These are phyloP conservation scores for Fraxinus platypoda DNA, from an alignment of 305 asterid genomes.

Conservation along the genomic window DNA sequence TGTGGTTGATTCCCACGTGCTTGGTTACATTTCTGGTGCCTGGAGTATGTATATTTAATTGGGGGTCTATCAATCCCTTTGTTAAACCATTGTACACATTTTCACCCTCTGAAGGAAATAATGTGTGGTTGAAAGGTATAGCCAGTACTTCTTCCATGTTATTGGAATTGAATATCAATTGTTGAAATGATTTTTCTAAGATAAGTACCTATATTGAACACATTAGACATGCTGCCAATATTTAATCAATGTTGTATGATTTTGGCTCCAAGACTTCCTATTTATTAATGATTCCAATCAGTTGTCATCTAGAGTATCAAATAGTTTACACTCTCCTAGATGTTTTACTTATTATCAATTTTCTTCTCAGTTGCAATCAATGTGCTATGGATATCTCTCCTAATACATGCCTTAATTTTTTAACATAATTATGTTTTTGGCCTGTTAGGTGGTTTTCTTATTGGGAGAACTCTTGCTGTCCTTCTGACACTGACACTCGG, in stretches of 20 bases:
- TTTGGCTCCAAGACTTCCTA: neutral
- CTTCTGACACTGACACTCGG: slow-evolving; percentile 80
- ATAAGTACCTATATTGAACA: neutral
- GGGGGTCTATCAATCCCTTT: too few relatives aligned
- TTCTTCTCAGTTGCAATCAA: neutral
- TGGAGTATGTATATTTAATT: too few relatives aligned
- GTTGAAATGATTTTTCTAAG: neutral
- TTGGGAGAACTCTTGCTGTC: slow-evolving; percentile 91
- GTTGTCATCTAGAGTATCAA: neutral
- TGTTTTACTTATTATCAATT: neutral
- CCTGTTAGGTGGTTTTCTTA: slow-evolving; percentile 73
- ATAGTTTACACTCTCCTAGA: neutral
- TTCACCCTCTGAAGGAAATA: neutral
- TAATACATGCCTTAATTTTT: neutral
- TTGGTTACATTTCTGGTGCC: too few relatives aligned
- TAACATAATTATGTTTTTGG: neutral
- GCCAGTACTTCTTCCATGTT: neutral
- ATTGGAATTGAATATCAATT: neutral
- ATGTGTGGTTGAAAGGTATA: neutral
- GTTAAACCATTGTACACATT: neutral
- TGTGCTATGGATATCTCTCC: neutral
- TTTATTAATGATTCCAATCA: neutral
- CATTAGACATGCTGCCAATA: neutral
- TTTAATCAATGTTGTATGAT: neutral
- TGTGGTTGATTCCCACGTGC: too few relatives aligned